Evolutionary conservation across 1,284 basidiomycete genomes (phyloP).

Genomic region (Rhizoctonia solani): DNA sequence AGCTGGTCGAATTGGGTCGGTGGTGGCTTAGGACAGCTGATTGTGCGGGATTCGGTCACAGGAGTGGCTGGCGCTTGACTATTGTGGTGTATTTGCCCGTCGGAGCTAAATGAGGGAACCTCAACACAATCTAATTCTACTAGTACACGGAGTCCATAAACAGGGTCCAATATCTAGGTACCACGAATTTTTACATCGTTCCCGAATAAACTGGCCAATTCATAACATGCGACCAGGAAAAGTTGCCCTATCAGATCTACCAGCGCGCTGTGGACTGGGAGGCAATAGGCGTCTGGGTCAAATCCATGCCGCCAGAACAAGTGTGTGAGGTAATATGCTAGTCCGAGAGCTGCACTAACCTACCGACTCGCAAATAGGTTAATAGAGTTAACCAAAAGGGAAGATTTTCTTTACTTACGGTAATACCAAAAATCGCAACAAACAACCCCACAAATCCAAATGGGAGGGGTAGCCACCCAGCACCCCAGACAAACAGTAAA

Average conservation of each 20-base stretch:
- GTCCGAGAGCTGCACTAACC: slow-evolving; percentile 69
- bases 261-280: slow-evolving; percentile 87
- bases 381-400: background rate
- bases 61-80: slow-evolving; percentile 22
- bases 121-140: background rate
- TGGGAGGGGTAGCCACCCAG: slow-evolving; percentile 78
- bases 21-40: slow-evolving; percentile 24
- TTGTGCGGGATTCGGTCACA: slow-evolving; percentile 11
- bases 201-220: slow-evolving; percentile 52
- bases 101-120: background rate
- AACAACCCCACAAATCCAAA: slow-evolving; percentile 68
- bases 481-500: slow-evolving; percentile 61
- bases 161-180: too few species aligned
- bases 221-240: slow-evolving; percentile 75
- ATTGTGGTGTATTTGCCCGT: slow-evolving; percentile 8
- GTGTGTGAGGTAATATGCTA: slow-evolving; percentile 72
- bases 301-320: slow-evolving; percentile 80
- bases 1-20: background rate
- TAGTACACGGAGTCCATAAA: too few species aligned
- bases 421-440: slow-evolving; percentile 69
- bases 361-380: slow-evolving; percentile 43
- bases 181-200: slow-evolving; percentile 23
- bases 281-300: slow-evolving; percentile 93
- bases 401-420: slow-evolving; percentile 57
- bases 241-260: slow-evolving; percentile 92